Conservation (phyloP, 1,139 yeast genomes). For the Suhomyces chickasaworum region DNA sequence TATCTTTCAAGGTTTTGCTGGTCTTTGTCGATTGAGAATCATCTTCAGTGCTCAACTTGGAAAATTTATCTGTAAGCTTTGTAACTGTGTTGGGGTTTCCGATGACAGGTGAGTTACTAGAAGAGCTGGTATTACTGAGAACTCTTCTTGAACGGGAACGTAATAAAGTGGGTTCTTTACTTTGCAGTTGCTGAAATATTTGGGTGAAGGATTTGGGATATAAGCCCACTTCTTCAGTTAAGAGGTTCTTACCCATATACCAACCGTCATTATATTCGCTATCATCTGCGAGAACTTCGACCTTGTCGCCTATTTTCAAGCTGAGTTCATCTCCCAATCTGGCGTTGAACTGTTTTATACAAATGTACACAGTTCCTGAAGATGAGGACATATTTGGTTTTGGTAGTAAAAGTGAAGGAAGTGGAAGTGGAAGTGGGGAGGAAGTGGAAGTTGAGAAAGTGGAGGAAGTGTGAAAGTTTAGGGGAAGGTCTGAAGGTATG, state of each 20-base stretch:
- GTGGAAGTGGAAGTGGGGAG: no score
- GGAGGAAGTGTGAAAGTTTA: background rate
- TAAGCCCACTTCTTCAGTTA: conserved; percentile 74
- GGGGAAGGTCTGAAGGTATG: no score
- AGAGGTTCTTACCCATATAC: conserved; percentile 83
- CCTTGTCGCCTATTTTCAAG: conserved; percentile 77
- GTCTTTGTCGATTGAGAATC: conserved; percentile 30
- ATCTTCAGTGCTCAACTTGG: conserved; percentile 20
- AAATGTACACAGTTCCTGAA: conserved; percentile 41
- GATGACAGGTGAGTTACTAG: conserved; percentile 5
- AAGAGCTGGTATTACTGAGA: conserved; percentile 10
- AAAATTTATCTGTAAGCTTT: conserved; percentile 23
- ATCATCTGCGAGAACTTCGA: conserved; percentile 90
- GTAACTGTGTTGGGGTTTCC: conserved; percentile 16
- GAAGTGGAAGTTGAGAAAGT: no score
- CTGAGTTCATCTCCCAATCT: conserved; percentile 88
- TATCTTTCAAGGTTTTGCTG: conserved; percentile 70
- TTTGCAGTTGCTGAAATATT: conserved; percentile 27
- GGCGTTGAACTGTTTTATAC: conserved; percentile 83
- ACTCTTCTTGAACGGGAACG: conserved; percentile 63
- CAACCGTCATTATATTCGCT: conserved; percentile 96
- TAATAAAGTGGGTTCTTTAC: conserved; percentile 33
- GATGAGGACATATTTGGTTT: conserved; percentile 13
- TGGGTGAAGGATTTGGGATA: conserved; percentile 88
- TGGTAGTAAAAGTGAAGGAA: no score